phyloP scores from a whole-genome alignment of 2,329 filamentous ascomycete genomes.

The Talaromyces sp. region DNA sequence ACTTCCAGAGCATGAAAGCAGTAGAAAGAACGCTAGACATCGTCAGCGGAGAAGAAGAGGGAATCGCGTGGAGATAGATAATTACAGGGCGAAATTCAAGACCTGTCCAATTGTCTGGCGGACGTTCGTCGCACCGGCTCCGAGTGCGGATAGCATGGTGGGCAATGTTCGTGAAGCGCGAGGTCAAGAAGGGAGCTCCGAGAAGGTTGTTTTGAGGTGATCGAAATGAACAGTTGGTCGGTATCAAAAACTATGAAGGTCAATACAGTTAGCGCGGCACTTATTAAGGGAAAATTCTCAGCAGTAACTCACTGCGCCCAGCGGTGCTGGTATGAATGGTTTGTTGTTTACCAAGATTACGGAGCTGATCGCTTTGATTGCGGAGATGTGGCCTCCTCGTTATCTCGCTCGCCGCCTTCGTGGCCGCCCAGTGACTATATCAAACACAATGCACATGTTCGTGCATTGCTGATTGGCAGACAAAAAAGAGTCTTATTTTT shows the following conservation, averaged over 20 bases:
- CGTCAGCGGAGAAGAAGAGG: neutral
- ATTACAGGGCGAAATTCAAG: constrained; percentile 87
- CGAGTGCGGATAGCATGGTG: constrained; percentile 69
- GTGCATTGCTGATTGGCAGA: too few relatives aligned
- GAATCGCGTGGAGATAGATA: constrained; percentile 61
- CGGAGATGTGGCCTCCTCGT: constrained; percentile 25
- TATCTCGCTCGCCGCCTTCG: constrained; percentile 1
- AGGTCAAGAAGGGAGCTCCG: constrained; percentile 2
- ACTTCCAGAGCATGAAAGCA: constrained; percentile 96
- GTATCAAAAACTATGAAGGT: neutral
- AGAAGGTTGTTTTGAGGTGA: neutral
- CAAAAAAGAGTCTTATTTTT: too few relatives aligned
- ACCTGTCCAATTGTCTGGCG: constrained; percentile 80
- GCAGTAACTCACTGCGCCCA: constrained; percentile 2
- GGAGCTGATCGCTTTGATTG: constrained; percentile 12
- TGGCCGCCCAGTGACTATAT: too few relatives aligned
- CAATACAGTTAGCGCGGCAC: neutral
- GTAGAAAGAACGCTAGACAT: neutral
- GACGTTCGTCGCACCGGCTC: constrained; percentile 63
- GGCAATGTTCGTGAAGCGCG: constrained; percentile 26
- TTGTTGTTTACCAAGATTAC: constrained; percentile 9
- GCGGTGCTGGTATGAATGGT: constrained; percentile 9
- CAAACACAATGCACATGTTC: too few relatives aligned
- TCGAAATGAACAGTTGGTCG: neutral
- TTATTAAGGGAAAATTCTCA: too few relatives aligned